Evolutionary conservation across 1,139 yeast genomes (phyloP).

Genomic region (Yamadazyma pseudoaaseri): DNA sequence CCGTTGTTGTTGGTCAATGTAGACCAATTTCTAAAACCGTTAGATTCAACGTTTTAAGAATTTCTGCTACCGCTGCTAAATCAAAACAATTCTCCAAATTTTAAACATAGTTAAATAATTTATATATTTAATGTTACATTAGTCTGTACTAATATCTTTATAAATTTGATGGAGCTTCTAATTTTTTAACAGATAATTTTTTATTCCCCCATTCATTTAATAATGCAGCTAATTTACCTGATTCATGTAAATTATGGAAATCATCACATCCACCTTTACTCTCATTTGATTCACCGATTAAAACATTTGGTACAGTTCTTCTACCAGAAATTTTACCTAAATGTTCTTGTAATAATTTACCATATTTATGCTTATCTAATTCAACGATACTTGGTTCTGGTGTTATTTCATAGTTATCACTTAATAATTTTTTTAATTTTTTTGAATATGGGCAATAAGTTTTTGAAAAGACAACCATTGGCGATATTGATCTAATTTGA

Average conservation of each 20-base stretch:
- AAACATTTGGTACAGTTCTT: conserved; percentile 69
- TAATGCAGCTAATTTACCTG: conserved; percentile 47
- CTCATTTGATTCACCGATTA: conserved; percentile 51
- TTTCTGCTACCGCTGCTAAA: conserved; percentile 84
- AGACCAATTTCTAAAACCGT: conserved; percentile 99
- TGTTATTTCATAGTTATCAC: conserved; percentile 61
- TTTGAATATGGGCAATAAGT: conserved; percentile 75
- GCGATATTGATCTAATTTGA: conserved; percentile 59
- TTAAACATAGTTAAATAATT: conserved; percentile 26
- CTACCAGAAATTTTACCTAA: conserved; percentile 59
- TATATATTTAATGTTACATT: conserved; percentile 19
- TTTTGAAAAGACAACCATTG: conserved; percentile 72
- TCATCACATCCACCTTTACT: conserved; percentile 84
- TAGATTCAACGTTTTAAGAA: conserved; percentile 99
- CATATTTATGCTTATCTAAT: conserved; percentile 74
- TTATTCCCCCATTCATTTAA: conserved; percentile 67
- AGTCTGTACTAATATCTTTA: conserved; percentile 9
- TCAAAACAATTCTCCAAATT: conserved; percentile 96
- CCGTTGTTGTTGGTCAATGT: conserved; percentile 99
- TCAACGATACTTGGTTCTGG: conserved; percentile 79
- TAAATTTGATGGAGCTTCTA: conserved; percentile 54
- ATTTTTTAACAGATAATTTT: conserved; percentile 49
- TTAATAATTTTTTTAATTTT: conserved; percentile 63
- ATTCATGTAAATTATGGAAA: conserved; percentile 58
- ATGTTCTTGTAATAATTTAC: conserved; percentile 58